Base-by-base conservation (phyloP, 768 basidiomycete species). In the Lactifluus subvellereus region DNA sequence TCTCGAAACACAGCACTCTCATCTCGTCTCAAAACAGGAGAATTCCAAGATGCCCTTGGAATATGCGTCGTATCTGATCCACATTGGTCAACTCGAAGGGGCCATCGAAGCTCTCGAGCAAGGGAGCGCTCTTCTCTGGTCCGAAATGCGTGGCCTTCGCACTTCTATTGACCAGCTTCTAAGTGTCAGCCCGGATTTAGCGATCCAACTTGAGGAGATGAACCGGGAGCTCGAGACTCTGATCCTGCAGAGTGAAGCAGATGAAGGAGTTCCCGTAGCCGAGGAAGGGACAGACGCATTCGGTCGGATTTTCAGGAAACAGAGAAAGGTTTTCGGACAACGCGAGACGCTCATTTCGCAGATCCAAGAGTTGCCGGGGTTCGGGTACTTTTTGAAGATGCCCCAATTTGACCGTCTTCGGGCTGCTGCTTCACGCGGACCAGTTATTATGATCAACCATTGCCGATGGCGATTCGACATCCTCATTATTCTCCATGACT, bases 101-200 rank as follows among this genome's bases (percentile, higher is more conserved):
- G 63, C 63, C 2, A 38, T 64, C 27, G 64, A 66, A 7, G 32
- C 37, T 47, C 42, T 66, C 20, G 64, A 66, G 22, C 35, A 58
- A 22, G 64, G 64, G 6, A 18, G 64, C 6, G n/a, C 62, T 35
- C 22, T 66, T 16, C 53, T 66, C 4, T 66, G 64, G 64, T 55
- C 53, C 0, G 45, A 65, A 48, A 40, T 66, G 33, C 62, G 48
- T 27, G 50, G 53, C 5, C 40, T 66, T 20, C 64, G 64, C 6
- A 49, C 62, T 5, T 55, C 64, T 2, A 16, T 53, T 8, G 64
- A 66, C 13, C 49, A 47, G 9, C 52, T 66, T n/a, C 38, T 49
- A 6, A 18, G 4, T 0, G 27, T 30, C 18, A 13, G 58, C 14
- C 48, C 47, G 8, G 43, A 4, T 4, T 38, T 66, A 6, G 64